Evolutionary conservation across 345 rosid genomes (phyloP), one percentile per base, ranked within the genome.

Genomic region (Populus tremula): DNA sequence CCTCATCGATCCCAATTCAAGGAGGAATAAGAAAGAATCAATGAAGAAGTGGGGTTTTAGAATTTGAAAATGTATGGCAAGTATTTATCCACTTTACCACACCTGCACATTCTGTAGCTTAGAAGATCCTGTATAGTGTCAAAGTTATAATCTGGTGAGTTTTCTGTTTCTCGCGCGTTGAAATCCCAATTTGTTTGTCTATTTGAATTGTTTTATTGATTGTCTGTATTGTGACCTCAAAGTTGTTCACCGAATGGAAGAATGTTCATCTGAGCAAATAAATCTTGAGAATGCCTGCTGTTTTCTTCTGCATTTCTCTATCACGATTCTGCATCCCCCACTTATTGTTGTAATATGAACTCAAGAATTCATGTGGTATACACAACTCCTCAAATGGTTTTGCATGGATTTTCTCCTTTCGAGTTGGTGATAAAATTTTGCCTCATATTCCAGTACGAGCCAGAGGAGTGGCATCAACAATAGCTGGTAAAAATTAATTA

Each of bases 41-140:
- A 81, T 85, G 23, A 96, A 91, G 87, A 91, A 87, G 87, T 96
- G 99, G 99, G 99, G 99, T 70, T 94, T 96, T 84, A 91, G 90
- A 84, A 85, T 86, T 82, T 96, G 87, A 91, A 61, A 17, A 27
- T 49, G 43, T 16, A 7, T 64, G 70, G 3, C 39, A 56, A 78
- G 14, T 68, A 79, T 82, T 83, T 72, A 78, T 81, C 62, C 59
- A 17, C 47, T 64, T 69, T 23, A 59, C 65, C 69, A 43, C 75
- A 77, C 74, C 29, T 78, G 84, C 90, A 78, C 81, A 69, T 73
- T 79, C 74, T 86, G 89, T 89, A 88, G 67, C 88, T 78, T 88
- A 88, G 86, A 78, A 82, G 80, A 81, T 83, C 81, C 71, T 89
- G 91, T 91, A 91, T 81, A 89, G 89, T 75, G 81, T 84, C 80